A percentile compares a stretch with the other conserved stretches of the same genome.
Evolutionary conservation across 23 red algal genomes (phyloP).

Genomic region (Chondrus crispus): DNA sequence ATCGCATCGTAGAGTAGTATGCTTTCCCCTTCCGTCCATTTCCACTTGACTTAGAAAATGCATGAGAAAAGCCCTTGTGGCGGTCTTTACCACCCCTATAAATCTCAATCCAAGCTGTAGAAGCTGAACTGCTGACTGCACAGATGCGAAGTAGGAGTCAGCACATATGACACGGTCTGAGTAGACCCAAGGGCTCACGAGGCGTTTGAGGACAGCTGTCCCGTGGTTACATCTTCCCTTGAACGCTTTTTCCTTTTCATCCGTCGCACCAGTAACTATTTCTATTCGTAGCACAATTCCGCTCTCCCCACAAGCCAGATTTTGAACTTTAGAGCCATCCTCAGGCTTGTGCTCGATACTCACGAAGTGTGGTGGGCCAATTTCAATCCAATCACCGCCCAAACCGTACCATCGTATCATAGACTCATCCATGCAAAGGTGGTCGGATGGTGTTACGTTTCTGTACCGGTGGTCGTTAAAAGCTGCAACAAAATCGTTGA

Average conservation of each 20-base stretch:
- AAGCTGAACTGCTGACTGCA: background rate
- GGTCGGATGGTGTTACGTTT: background rate
- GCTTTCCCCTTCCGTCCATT: background rate
- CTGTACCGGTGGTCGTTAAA: background rate
- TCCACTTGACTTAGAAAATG: background rate
- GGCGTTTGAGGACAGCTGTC: background rate
- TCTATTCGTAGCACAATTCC: background rate
- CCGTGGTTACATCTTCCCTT: background rate
- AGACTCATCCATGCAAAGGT: constrained; percentile 1
- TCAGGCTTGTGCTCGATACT: constrained; percentile 37
- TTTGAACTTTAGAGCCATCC: constrained; percentile 1
- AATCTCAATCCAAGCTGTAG: background rate
- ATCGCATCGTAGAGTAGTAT: background rate
- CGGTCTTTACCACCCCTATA: constrained; percentile 38
- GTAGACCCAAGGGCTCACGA: background rate
- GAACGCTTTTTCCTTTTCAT: background rate
- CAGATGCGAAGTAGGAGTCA: constrained; percentile 52
- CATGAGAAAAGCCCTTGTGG: constrained; percentile 10
- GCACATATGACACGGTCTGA: background rate
- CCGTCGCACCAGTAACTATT: background rate
- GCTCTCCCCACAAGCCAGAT: background rate
- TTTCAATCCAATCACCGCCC: constrained; percentile 22
- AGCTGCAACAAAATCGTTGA: constrained; percentile 1
- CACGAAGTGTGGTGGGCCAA: constrained; percentile 30
- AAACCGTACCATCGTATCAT: constrained; percentile 23